Percentiles rank a stretch among this genome's conserved stretches.
These are phyloP conservation scores for Strobilomyces dryophilus DNA, from an alignment of 768 basidiomycete genomes.

Conservation along the genomic window DNA sequence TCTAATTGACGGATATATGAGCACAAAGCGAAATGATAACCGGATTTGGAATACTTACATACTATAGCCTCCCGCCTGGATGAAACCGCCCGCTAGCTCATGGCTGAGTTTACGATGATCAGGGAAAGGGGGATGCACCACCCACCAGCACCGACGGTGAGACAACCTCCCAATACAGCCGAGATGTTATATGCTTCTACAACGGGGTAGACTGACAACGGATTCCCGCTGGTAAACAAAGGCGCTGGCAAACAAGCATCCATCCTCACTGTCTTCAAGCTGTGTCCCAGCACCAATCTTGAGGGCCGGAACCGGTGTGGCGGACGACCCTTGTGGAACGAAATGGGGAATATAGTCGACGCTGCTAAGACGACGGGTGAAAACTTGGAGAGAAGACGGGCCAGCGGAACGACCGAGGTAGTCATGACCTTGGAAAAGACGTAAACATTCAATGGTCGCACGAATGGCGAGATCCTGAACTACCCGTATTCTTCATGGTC, in stretches of 20 bases:
- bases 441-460: not conserved
- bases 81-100: slow-evolving; percentile 37
- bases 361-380: slow-evolving; percentile 11
- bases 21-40: not conserved
- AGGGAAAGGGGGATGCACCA: not conserved
- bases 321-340: slow-evolving; percentile 17
- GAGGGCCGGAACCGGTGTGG: slow-evolving; percentile 5
- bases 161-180: slow-evolving; percentile 14
- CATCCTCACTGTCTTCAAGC: slow-evolving; percentile 5
- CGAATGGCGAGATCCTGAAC: not conserved
- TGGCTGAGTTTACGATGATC: not conserved
- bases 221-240: not conserved
- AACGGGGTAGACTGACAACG: slow-evolving; percentile 7
- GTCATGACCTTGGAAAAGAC: slow-evolving; percentile 7
- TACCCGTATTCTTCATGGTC: slow-evolving; percentile 21
- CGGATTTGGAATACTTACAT: slow-evolving; percentile 5
- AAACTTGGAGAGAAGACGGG: slow-evolving; percentile 16
- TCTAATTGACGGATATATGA: not conserved
- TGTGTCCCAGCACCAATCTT: slow-evolving; percentile 16
- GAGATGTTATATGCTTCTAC: slow-evolving; percentile 11
- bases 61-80: slow-evolving; percentile 46
- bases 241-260: not conserved
- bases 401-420: slow-evolving; percentile 16
- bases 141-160: slow-evolving; percentile 18
- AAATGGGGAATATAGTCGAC: slow-evolving; percentile 9